Conservation (phyloP, 768 basidiomycete genomes). For the Tephrocybe sp. region DNA sequence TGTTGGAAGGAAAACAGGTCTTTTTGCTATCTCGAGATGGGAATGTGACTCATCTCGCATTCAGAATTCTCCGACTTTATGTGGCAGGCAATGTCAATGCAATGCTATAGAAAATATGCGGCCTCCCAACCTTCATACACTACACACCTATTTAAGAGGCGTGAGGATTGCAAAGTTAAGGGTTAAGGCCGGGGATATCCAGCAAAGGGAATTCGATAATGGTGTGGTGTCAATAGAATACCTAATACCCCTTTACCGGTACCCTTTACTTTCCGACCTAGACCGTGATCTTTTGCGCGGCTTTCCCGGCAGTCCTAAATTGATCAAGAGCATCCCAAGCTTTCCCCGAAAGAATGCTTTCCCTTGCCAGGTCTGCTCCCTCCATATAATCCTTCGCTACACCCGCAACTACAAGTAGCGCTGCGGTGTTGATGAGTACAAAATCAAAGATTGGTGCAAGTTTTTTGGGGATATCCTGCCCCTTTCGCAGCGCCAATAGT, state of each 20-base stretch:
- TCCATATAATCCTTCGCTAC: slow-evolving; percentile 66
- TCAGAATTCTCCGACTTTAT: slow-evolving; percentile 14
- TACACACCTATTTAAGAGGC: too few relatives aligned
- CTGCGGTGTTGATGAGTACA: slow-evolving; percentile 89
- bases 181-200: too few relatives aligned
- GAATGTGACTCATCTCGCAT: slow-evolving; percentile 21
- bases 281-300: slow-evolving; percentile 16
- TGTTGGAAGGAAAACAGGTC: slow-evolving; percentile 12
- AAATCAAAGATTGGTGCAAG: slow-evolving; percentile 76
- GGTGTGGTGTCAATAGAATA: too few relatives aligned
- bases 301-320: slow-evolving; percentile 46
- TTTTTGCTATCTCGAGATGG: slow-evolving; percentile 21
- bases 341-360: slow-evolving; percentile 56
- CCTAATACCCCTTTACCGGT: too few relatives aligned
- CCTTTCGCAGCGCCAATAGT: slow-evolving; percentile 54
- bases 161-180: too few relatives aligned
- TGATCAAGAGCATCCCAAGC: slow-evolving; percentile 58
- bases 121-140: too few relatives aligned
- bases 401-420: slow-evolving; percentile 83
- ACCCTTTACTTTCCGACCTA: too few relatives aligned
- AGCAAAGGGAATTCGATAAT: too few relatives aligned
- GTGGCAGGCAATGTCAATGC: too few relatives aligned
- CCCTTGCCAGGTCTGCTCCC: slow-evolving; percentile 67
- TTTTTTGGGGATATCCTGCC: slow-evolving; percentile 49
- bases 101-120: too few relatives aligned